phyloP scores from a whole-genome alignment of 768 basidiomycete species.

The Dentipellis sp. region DNA sequence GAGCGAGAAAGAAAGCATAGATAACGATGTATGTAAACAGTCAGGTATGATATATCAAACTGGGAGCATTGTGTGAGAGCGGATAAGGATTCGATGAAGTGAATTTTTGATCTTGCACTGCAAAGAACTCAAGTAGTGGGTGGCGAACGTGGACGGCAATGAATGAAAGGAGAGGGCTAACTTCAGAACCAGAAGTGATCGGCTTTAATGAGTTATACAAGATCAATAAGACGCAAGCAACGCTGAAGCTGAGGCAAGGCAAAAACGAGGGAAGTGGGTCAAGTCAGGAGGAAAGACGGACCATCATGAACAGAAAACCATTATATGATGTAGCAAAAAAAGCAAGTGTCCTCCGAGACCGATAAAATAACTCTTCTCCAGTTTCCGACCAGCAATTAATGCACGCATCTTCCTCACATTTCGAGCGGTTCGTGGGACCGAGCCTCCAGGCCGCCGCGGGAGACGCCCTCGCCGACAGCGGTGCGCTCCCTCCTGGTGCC shows the following conservation, averaged over 20 bases:
- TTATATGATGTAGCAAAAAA: conserved; percentile 2
- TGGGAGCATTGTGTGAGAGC: not conserved
- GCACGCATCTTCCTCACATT: conserved; percentile 9
- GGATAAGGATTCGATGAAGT: conserved; percentile 1
- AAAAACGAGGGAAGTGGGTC: conserved; percentile 4
- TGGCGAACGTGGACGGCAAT: not conserved
- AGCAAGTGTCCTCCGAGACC: not conserved
- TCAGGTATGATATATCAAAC: not conserved
- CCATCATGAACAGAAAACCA: not conserved
- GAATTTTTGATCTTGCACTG: conserved; percentile 17
- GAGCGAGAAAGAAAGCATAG: conserved; percentile 10
- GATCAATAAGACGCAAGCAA: conserved; percentile 8
- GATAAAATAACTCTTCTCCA: not conserved
- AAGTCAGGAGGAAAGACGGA: not conserved
- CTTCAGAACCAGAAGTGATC: conserved; percentile 4
- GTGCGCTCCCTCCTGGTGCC: conserved; percentile 38
- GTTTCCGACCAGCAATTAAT: not conserved
- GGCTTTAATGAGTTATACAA: conserved; percentile 12
- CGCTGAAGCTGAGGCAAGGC: conserved; percentile 4
- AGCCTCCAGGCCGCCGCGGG: conserved; percentile 56
- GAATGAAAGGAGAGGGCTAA: conserved; percentile 9
- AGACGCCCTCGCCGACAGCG: conserved; percentile 41
- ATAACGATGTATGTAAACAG: conserved; percentile 11
- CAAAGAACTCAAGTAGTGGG: conserved; percentile 13
- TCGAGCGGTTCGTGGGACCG: conserved; percentile 83